Conservation (phyloP, 2,329 filamentous ascomycete species). For the Mycosphaerella arachidis region DNA sequence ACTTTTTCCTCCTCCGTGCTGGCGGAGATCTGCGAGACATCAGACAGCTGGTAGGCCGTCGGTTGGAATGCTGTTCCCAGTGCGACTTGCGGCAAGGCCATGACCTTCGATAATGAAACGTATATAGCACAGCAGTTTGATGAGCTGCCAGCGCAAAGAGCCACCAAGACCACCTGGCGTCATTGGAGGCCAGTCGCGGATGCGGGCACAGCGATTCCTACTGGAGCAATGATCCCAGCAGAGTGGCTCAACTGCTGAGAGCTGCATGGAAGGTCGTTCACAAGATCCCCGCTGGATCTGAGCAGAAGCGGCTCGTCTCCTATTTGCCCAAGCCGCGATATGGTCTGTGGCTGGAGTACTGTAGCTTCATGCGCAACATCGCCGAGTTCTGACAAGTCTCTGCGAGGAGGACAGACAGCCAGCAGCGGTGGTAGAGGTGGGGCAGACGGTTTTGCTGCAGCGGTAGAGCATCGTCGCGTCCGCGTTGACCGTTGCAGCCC, state of each 20-base stretch:
- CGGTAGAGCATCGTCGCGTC: not conserved
- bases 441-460: not conserved
- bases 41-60: not conserved
- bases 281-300: constrained; percentile 1
- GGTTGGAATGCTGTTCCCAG: not conserved
- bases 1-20: constrained; percentile 2
- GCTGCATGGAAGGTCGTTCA: not conserved
- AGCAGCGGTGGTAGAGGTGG: not conserved
- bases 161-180: not conserved
- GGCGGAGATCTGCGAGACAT: not conserved
- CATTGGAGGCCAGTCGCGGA: not conserved
- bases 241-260: constrained; percentile 1
- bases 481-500: not conserved
- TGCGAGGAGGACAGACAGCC: not conserved
- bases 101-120: not conserved
- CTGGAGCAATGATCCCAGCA: not conserved
- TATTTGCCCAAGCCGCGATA: constrained; percentile 10
- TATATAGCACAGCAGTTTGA: constrained; percentile 1
- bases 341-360: constrained; percentile 4
- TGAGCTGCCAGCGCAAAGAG: constrained; percentile 1
- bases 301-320: constrained; percentile 7
- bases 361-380: constrained; percentile 9
- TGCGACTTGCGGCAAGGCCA: not conserved
- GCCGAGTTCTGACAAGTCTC: not conserved
- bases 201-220: constrained; percentile 4